Base-by-base conservation (phyloP, 805 yeast species). In the Tetrapisispora taiwanensis region DNA sequence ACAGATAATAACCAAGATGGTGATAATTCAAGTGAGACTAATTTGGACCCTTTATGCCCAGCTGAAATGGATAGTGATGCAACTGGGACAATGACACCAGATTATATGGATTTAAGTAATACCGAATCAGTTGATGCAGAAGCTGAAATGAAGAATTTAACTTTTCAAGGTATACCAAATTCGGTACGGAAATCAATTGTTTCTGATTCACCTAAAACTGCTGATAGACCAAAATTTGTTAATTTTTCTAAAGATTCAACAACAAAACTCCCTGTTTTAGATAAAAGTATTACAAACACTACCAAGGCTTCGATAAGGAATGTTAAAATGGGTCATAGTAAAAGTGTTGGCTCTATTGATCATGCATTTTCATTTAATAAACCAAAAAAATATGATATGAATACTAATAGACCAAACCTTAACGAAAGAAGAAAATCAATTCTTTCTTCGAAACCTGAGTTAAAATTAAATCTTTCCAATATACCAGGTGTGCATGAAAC, bases 121-220 rank as follows among this genome's bases (percentile, higher is more conserved):
- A 37, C 40, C 1, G 40, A 37, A 27, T 37, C 40, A 5, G 22
- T 30, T 12, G 45, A 60, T 44, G 47, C 43, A 4, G 67, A 63
- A 36, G 67, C 63, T 3, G 48, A 42, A 3, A 40, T 47, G 30
- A 60, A 59, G 43, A 62, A 62, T 33, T 45, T 62, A 36, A 49
- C 59, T 1, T 59, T 56, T 42, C 59, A 55, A 42, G 62, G 59
- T 4, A 46, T 60, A 7, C 65, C 66, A 3, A 60, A 60, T 27
- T 57, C 66, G 4, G 50, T 52, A 9, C 18, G 42, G 32, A 19
- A 37, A 40, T 12, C 31, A 12, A 36, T 30, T 14, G 26, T 17
- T 1, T 18, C n/a, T 22, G 14, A 22, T 33, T 14, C 13, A 30
- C 12, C 10, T 7, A 10, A 13, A 3, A 9, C 24, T 5, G 12